Conservation (phyloP, 2,329 filamentous ascomycete genomes). For the Botrytis sinoallii region DNA sequence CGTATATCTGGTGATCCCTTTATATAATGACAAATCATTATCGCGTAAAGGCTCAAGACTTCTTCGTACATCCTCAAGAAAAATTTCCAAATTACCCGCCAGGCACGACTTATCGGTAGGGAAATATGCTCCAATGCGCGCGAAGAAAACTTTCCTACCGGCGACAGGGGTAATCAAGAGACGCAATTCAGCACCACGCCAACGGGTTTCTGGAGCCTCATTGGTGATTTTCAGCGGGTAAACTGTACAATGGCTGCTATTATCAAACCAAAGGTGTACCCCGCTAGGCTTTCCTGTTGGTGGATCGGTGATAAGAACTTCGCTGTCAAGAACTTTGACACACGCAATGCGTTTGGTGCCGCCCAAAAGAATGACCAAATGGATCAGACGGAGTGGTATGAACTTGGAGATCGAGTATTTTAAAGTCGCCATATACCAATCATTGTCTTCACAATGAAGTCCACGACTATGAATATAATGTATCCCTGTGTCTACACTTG, state of each 20-base stretch:
- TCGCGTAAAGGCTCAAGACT: background rate
- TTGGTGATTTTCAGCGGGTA: background rate
- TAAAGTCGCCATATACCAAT: background rate
- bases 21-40: background rate
- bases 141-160: background rate
- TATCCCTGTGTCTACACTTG: background rate
- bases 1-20: background rate
- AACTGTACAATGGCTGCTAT: background rate
- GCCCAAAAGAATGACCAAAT: background rate
- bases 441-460: background rate
- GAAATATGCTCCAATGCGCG: background rate
- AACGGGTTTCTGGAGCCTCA: too few relatives aligned
- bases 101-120: background rate
- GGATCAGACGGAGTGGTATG: background rate
- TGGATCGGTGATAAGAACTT: too few relatives aligned
- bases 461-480: too few relatives aligned
- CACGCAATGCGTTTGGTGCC: background rate
- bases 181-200: background rate
- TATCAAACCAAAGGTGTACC: too few relatives aligned
- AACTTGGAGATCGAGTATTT: background rate
- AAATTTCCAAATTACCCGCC: background rate
- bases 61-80: too few relatives aligned
- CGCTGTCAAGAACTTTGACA: background rate
- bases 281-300: background rate
- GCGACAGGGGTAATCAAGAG: background rate